Evolutionary conservation across 2,329 filamentous ascomycete genomes (phyloP), one percentile per base, ranked within the genome.

Genomic region (Ramularia endophylla): DNA sequence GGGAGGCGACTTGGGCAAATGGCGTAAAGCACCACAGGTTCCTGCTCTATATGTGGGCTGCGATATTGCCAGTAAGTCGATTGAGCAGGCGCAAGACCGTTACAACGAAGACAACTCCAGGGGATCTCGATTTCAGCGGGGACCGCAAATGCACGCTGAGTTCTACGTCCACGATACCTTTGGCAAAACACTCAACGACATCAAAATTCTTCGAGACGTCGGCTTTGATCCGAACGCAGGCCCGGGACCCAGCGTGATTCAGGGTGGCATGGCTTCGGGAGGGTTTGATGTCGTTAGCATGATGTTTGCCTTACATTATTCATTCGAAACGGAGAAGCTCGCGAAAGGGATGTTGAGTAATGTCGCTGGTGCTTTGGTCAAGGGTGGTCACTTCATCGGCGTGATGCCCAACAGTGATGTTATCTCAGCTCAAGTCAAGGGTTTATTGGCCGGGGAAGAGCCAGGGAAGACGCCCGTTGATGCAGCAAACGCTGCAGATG

Each of bases 241-340:
- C 56, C 85, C 71, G 0, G 73, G 71, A 19, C 64, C 66, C 2
- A 65, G 73, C 25, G 70, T 75, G 54, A 69, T 69, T 68, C 85
- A 80, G 64, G 81, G 79, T 28, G 81, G 77, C 66, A 76, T 77
- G 47, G 79, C 79, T 39, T 83, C 83, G 41, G 89, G 90, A 29
- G 70, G 71, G 3, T 98, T 97, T 56, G 92, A 98, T 61, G 85
- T 97, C 30, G 90, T 98, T 49, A 88, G 84, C 60, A 95, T 95
- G 79, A 98, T 98, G 92, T 98, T 98, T 65, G 94, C 88, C 58
- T 92, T 98, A 81, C 92, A 98, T 68, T 98, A 98, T 63, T 89
- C 92, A 5, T 98, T 97, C 55, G 92, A 97, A 69, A 87, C 74
- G 38, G 90, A 98, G 64, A 78, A 80, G 35, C 94, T 95, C 64